Evolutionary conservation across 2,329 filamentous ascomycete genomes (phyloP).

Genomic region (Diaporthe vaccinii): DNA sequence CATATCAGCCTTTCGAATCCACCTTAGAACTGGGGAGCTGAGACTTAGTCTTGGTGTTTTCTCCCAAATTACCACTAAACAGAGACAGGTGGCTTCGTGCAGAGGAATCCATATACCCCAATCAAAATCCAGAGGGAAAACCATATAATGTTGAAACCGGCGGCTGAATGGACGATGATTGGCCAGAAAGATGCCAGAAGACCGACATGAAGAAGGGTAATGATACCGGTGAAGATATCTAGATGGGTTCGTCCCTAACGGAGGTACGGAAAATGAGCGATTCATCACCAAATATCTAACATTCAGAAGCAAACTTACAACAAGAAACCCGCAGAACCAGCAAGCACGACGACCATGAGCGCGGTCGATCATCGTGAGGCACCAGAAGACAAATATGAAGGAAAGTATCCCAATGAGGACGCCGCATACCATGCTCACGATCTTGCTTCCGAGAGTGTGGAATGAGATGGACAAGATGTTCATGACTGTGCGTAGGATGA

Average conservation of each 20-base stretch:
- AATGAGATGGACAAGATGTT: constrained; percentile 11
- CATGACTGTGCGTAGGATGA: constrained; percentile 21
- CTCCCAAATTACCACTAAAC: background rate
- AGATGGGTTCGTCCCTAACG: constrained; percentile 29
- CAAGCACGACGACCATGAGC: constrained; percentile 12
- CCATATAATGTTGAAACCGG: constrained; percentile 25
- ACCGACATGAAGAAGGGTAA: background rate
- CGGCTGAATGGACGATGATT: background rate
- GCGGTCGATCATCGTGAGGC: constrained; percentile 37
- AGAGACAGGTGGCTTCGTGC: background rate
- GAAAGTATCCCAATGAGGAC: constrained; percentile 13
- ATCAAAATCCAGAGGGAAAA: constrained; percentile 28
- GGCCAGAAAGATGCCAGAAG: constrained; percentile 12
- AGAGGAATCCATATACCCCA: constrained; percentile 28
- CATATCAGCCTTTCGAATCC: background rate
- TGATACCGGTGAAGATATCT: constrained; percentile 20
- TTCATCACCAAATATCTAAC: too few relatives aligned
- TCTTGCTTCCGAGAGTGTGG: constrained; percentile 13
- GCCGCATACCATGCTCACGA: constrained; percentile 17
- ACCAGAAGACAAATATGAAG: constrained; percentile 34
- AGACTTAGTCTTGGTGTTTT: background rate
- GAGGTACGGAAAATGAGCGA: background rate
- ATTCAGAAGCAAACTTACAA: background rate
- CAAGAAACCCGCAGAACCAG: background rate
- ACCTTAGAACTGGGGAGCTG: accelerated